These are phyloP conservation scores for Pseudozyma thailandica DNA, from an alignment of 1,284 basidiomycete genomes.

Conservation along the genomic window DNA sequence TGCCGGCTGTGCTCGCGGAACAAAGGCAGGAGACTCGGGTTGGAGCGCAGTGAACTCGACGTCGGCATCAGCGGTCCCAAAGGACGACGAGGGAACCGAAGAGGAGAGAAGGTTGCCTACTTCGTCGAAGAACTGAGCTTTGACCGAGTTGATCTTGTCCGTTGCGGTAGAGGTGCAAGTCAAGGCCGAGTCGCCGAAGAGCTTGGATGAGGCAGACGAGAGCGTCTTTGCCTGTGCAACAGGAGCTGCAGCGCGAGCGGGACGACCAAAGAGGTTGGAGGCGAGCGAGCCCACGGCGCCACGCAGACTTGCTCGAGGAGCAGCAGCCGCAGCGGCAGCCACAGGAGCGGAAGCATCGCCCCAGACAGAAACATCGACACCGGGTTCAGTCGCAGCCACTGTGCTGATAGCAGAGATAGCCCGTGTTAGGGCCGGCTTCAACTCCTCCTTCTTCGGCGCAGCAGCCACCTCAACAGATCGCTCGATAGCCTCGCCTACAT, in stretches of 20 bases:
- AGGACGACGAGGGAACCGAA: background rate
- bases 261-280: slow-evolving; percentile 29
- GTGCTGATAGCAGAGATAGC: slow-evolving; percentile 36
- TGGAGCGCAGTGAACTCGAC: slow-evolving; percentile 2
- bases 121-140: slow-evolving; percentile 26
- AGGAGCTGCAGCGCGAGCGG: background rate
- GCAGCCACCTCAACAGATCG: background rate
- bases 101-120: slow-evolving; percentile 16
- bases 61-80: background rate
- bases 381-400: slow-evolving; percentile 3
- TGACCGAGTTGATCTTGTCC: slow-evolving; percentile 20
- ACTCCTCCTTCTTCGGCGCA: background rate
- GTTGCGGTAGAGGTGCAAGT: background rate
- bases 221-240: slow-evolving; percentile 3
- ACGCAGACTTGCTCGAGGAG: slow-evolving; percentile 8
- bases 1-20: background rate
- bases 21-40: slow-evolving; percentile 7
- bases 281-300: slow-evolving; percentile 36
- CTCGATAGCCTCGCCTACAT: slow-evolving; percentile 24
- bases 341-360: background rate
- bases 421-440: background rate
- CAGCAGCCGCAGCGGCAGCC: background rate
- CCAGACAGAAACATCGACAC: slow-evolving; percentile 31
- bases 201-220: slow-evolving; percentile 21
- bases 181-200: slow-evolving; percentile 14